Base-by-base conservation (phyloP, 2,329 filamentous ascomycete species). In the Nemania sp. region DNA sequence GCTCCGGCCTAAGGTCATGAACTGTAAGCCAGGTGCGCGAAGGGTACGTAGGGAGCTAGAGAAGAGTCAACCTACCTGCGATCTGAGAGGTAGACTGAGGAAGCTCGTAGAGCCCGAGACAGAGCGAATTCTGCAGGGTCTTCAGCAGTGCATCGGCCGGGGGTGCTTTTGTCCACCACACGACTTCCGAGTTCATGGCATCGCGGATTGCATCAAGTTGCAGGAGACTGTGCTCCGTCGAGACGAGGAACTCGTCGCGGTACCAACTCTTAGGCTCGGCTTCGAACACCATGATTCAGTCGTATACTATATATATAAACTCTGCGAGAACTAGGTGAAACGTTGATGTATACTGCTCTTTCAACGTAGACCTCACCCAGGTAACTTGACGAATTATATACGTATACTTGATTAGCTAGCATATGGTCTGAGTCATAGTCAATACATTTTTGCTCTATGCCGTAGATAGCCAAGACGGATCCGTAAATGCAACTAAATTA, bases 151-250 rank as follows among this genome's bases (percentile, higher is more conserved):
- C 77, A 0, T 80, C 77, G 20, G 84, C 80, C 1, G 87, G 82
- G 5, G 89, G 77, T 2, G 84, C 77, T 52, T 82, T 82, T 24
- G 87, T 85, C 88, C 90, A 91, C 82, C 89, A 90, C 75, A 90
- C 79, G 64, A 86, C 77, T 43, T 89, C 87, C 0, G 85, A 85
- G 18, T 76, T 82, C 70, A 90, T 86, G 24, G 86, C 87, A 5
- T 81, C 79, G 73, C 88, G 88, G 72, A 91, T 80, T 38, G 83
- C 83, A 41, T 82, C 77, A 26, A 86, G 79, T 60, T 89, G 84
- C 67, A 92, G 78, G 60, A 87, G 84, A 10, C 79, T 75, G 32
- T 84, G 84, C 74, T 91, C 85, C 43, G 88, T 90, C 29, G 89
- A 91, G 77, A 90, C 81, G 72, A 89, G 79, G 77, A 88, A 90